Evolutionary conservation across 176 grass and related monocot species (phyloP), one percentile per base, ranked within the genome.

Genomic region (Tuctoria greenei): DNA sequence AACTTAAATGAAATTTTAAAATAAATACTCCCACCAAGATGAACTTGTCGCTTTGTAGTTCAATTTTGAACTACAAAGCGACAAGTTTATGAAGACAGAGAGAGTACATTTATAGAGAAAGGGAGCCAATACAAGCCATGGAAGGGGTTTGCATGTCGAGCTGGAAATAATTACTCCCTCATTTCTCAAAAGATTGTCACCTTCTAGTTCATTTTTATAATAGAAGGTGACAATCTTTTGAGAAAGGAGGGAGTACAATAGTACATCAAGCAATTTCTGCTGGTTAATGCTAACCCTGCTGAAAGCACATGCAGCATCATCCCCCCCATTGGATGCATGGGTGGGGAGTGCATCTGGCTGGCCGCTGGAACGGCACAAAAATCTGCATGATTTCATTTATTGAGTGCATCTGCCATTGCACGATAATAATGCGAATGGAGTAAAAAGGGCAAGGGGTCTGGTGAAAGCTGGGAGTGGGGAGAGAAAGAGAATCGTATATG

Each of bases 331-430:
- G 49, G 81, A 88, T 79, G 75, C 80, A 45, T 64, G 66, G 59
- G 58, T 35, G 71, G 64, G 60, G 31, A 23, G 20, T 57, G 69
- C 26, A 69, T 83, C 75, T 18, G 18, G 81, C 70, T 80, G 86
- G 81, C 81, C 31, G 31, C 31, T 31, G 31, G 31, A 71, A 80
- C 71, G 56, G 13, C 81, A 71, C 86, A 70, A 80, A 3, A 84
- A 75, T 80, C 81, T 80, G 81, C 86, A 84, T 84, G 86, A 88
- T 88, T 75, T 64, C 86, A 84, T 84, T 88, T 88, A 88, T 84
- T 88, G 86, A 80, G 64, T 88, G 86, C 81, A 65, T 84, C 86
- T 84, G 81, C 70, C 81, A 50, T 77, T 69, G 70, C 64, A 64
- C 62, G 79, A 79, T 83, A 84, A 64, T 64, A 80, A 69, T 42